A percentile compares a stretch with the other conserved stretches of the same genome.
These are phyloP conservation scores for Rubia peregrina DNA, from an alignment of 305 asterid genomes.

Conservation along the genomic window DNA sequence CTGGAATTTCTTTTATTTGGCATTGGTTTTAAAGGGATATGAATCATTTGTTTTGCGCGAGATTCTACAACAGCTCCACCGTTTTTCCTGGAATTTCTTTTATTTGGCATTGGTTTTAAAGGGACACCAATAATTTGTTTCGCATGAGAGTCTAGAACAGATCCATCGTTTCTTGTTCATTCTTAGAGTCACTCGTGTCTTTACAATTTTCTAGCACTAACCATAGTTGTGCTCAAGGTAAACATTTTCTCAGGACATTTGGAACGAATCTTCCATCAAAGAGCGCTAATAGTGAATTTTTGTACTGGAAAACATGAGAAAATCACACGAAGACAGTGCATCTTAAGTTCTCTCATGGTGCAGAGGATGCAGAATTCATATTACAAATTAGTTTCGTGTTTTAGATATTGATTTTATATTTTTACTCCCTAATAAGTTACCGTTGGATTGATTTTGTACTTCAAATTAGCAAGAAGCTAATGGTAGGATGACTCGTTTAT, in stretches of 20 bases:
- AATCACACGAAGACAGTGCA: constrained; percentile 70
- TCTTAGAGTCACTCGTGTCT: constrained; percentile 73
- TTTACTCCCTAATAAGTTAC: neutral
- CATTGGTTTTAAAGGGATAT: no score
- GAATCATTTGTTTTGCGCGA: no score
- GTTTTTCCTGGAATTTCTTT: no score
- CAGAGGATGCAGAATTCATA: constrained; percentile 26
- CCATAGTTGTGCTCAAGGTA: constrained; percentile 84
- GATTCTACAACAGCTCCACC: no score
- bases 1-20: no score
- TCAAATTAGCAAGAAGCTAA: constrained; percentile 38
- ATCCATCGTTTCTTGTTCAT: no score
- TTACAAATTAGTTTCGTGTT: neutral
- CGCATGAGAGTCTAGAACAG: no score
- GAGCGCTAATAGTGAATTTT: neutral
- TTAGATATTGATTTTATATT: constrained; percentile 2
- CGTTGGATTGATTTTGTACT: neutral
- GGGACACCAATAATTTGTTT: no score
- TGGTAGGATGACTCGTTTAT: constrained; percentile 45
- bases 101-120: no score
- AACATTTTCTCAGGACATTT: constrained; percentile 6
- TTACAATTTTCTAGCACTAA: constrained; percentile 73
- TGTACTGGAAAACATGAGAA: constrained; percentile 83
- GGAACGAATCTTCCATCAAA: constrained; percentile 5
- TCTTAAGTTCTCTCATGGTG: constrained; percentile 48